Conservation (phyloP, 1,284 basidiomycete genomes). For the Irpex sp. region DNA sequence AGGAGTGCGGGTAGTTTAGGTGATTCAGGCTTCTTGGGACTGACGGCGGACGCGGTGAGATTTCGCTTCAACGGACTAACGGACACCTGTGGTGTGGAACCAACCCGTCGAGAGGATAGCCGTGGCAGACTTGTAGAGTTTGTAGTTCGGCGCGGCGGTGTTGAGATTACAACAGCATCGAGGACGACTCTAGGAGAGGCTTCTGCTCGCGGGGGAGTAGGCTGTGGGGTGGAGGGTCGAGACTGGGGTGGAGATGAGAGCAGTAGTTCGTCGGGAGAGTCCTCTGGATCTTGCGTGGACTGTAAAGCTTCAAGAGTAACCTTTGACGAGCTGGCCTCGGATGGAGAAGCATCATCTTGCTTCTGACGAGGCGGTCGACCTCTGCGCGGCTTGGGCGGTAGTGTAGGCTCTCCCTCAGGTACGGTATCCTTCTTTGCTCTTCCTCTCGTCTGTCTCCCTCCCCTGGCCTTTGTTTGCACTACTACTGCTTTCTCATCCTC, state of each 20-base stretch:
- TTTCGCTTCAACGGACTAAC: background rate
- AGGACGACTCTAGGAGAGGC: slow-evolving; percentile 31
- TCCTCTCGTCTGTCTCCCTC: background rate
- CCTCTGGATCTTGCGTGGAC: background rate
- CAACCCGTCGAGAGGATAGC: background rate
- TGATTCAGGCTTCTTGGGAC: background rate
- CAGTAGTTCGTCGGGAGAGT: slow-evolving; percentile 33
- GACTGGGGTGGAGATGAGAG: slow-evolving; percentile 23
- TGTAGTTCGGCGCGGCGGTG: slow-evolving; percentile 18
- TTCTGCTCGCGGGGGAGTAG: slow-evolving; percentile 7
- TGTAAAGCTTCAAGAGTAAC: slow-evolving; percentile 11
- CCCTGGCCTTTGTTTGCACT: background rate
- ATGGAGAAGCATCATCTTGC: background rate
- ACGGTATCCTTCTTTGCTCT: background rate
- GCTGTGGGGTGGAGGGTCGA: slow-evolving; percentile 26
- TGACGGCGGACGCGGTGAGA: background rate
- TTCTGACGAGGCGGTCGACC: background rate
- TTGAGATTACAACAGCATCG: slow-evolving; percentile 38
- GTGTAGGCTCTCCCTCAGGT: background rate
- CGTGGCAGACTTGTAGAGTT: background rate
- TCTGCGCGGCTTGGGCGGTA: background rate
- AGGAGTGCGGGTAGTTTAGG: background rate
- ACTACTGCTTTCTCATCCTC: background rate
- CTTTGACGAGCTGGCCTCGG: slow-evolving; percentile 8
- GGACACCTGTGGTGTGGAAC: background rate